Evolutionary conservation across 768 basidiomycete genomes (phyloP).

Genomic region (Boletus sensibilis): DNA sequence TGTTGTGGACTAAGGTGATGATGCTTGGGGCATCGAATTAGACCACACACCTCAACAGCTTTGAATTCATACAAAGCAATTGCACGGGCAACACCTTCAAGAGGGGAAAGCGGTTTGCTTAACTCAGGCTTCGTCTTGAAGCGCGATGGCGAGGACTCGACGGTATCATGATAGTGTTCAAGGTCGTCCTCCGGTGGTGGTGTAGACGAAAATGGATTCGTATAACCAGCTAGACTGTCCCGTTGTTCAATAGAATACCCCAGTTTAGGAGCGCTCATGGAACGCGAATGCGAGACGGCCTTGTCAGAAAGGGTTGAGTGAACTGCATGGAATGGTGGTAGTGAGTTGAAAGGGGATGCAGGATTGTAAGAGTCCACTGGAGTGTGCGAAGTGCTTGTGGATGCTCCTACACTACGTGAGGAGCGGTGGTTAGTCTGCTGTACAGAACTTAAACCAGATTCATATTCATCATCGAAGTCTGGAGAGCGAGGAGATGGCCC

Average conservation of each 20-base stretch:
- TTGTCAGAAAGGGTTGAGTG: conserved; percentile 35
- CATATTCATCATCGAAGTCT: conserved; percentile 44
- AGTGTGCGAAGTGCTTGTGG: conserved; percentile 2
- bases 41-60: conserved; percentile 60
- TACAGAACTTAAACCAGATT: conserved; percentile 41
- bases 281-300: conserved; percentile 33
- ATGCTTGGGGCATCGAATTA: not conserved
- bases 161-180: conserved; percentile 8
- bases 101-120: conserved; percentile 44
- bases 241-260: conserved; percentile 14
- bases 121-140: conserved; percentile 53
- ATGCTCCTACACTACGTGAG: conserved; percentile 18
- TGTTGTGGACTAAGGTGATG: conserved; percentile 29
- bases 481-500: conserved; percentile 12
- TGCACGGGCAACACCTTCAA: conserved; percentile 66
- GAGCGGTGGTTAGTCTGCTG: conserved; percentile 28
- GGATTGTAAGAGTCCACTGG: conserved; percentile 32
- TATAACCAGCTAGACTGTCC: conserved; percentile 9
- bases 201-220: conserved; percentile 30
- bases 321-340: conserved; percentile 35
- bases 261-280: conserved; percentile 31
- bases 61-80: conserved; percentile 74
- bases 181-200: conserved; percentile 23
- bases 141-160: conserved; percentile 27
- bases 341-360: conserved; percentile 35